A percentile compares a stretch with the other conserved stretches of the same genome.
phyloP scores from a whole-genome alignment of 2,329 filamentous ascomycete genomes.

The Fusarium sp. region DNA sequence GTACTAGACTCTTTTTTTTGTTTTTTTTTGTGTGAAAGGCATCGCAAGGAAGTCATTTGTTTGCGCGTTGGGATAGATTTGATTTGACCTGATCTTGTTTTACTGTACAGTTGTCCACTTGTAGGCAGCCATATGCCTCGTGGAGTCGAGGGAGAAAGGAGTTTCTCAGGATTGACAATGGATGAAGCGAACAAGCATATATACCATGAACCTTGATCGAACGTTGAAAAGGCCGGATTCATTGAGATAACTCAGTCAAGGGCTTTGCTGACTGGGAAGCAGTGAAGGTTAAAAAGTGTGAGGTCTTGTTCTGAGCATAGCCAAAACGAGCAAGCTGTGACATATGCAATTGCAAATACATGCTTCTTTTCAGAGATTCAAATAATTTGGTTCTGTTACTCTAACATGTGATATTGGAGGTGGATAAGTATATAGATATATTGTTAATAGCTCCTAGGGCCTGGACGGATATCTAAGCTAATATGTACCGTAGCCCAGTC shows the following conservation, averaged over 20 bases:
- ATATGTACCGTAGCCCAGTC: not conserved
- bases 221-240: not conserved
- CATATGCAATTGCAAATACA: too few species aligned
- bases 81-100: conserved; percentile 20
- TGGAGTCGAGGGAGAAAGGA: conserved; percentile 3
- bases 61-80: conserved; percentile 35
- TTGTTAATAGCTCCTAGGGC: not conserved
- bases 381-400: not conserved
- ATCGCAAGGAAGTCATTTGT: conserved; percentile 25
- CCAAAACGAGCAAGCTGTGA: not conserved
- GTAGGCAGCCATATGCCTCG: conserved; percentile 1
- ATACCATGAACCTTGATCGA: not conserved
- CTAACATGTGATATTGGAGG: not conserved
- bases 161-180: not conserved
- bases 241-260: not conserved
- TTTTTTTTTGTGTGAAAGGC: not conserved
- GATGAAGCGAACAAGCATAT: not conserved
- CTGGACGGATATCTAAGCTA: not conserved
- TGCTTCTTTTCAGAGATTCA: too few species aligned
- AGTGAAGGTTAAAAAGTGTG: not conserved
- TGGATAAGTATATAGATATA: not conserved
- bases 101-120: not conserved
- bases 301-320: not conserved
- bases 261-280: not conserved
- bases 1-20: conserved; percentile 31